Base-by-base conservation (phyloP, 2,329 filamentous ascomycete species). In the Ceratocystis harringtonii region DNA sequence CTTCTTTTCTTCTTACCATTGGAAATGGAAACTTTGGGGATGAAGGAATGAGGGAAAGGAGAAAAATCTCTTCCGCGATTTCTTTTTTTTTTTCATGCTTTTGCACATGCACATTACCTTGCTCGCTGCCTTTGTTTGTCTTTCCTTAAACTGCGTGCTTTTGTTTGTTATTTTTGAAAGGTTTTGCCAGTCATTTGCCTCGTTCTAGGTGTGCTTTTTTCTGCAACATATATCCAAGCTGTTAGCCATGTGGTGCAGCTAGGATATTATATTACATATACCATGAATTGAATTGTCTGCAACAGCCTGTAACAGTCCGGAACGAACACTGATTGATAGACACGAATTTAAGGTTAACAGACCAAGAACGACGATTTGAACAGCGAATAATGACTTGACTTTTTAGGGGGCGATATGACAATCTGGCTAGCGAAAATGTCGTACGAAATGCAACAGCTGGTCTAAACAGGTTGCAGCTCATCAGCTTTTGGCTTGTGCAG, bases 211-310 rank as follows among this genome's bases (percentile, higher is more conserved):
- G 22, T 52, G 25, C 55, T 36, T 19, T 58, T 58, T 30, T 58
- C 32, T 58, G 55, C 55, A 36, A n/a, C 55, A 58, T 58, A 19
- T 58, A 36, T 58, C 55, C 55, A 58, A 36, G 55, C 32, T 58
- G 25, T 32, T 57, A n/a, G 52, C 52, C 28, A 57, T 36, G 52
- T 25, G 17, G 32, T 58, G 55, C 30, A 19, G 7, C 17, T 30
- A n/a, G 12, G 25, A 58, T 15, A 58, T 36, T 30, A 30, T n/a
- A 58, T 36, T n/a, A 30, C 55, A 58, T 32, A n/a, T n/a, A 36
- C 55, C 28, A 58, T 58, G 30, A 19, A 32, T 58, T 58, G 55
- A 58, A 30, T 36, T 36, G 55, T 58, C 28, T 58, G 55, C 25
- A 32, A 58, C 55, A 58, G 36, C 36, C 12, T 41, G 36, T 41